Percentiles rank a stretch among this genome's conserved stretches.
Conservation (phyloP, 345 rosid species). For the Tarenaya hassleriana region DNA sequence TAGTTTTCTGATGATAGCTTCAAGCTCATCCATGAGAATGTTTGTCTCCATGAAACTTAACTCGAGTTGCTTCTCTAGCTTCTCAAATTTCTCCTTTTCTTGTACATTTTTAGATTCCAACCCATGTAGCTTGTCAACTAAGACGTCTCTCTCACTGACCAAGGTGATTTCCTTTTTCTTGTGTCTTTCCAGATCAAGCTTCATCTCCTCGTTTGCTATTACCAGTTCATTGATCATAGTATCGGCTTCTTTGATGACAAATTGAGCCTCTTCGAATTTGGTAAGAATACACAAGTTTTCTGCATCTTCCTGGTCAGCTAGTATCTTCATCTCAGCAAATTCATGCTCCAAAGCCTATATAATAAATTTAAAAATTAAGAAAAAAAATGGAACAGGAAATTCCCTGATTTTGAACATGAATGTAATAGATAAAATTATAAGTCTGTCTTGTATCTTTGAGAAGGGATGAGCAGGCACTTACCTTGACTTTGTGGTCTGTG, state of each 20-base stretch:
- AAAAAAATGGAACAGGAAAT: slow-evolving; percentile 2
- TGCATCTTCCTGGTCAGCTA: slow-evolving; percentile 53
- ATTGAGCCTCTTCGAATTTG: slow-evolving; percentile 89
- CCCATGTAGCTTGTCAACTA: slow-evolving; percentile 45
- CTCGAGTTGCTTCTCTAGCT: slow-evolving; percentile 53
- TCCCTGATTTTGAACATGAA: slow-evolving; percentile 7
- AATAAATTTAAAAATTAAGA: slow-evolving; percentile 17
- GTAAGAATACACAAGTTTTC: slow-evolving; percentile 61
- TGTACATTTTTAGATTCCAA: slow-evolving; percentile 45
- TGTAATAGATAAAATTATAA: slow-evolving; percentile 8
- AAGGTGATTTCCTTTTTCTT: slow-evolving; percentile 38
- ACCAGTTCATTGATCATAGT: slow-evolving; percentile 64
- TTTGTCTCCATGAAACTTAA: slow-evolving; percentile 48
- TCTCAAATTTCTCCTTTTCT: slow-evolving; percentile 50
- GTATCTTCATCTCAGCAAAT: slow-evolving; percentile 57
- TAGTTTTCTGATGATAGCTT: slow-evolving; percentile 38
- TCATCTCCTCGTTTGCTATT: slow-evolving; percentile 72
- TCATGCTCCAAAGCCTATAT: slow-evolving; percentile 68
- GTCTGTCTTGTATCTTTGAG: slow-evolving; percentile 5
- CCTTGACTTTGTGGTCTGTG: slow-evolving; percentile 42
- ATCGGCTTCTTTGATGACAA: slow-evolving; percentile 80
- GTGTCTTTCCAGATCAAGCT: slow-evolving; percentile 51
- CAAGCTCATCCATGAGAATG: slow-evolving; percentile 53
- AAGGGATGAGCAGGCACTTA: slow-evolving; percentile 18
- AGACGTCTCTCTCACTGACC: slow-evolving; percentile 47